A percentile compares a stretch with the other conserved stretches of the same genome.
phyloP scores from a whole-genome alignment of 441 rosid genomes.

The Populus hybrid region DNA sequence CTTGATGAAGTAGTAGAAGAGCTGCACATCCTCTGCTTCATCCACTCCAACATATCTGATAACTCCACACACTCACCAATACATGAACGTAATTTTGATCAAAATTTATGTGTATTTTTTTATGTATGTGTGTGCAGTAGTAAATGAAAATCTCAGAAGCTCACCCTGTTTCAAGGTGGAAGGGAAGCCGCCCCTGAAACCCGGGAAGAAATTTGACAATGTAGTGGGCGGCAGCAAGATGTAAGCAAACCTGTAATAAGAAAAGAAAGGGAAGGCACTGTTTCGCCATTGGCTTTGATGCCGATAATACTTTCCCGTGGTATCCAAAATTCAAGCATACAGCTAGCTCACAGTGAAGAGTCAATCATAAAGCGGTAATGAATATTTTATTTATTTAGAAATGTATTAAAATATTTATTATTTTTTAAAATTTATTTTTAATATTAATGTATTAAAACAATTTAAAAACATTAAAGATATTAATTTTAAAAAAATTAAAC shows the following conservation, averaged over 20 bases:
- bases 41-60: background rate
- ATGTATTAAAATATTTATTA: too few relatives aligned
- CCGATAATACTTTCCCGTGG: background rate
- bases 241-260: conserved; percentile 17
- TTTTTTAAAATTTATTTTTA: too few relatives aligned
- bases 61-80: background rate
- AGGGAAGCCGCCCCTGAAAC: conserved; percentile 66
- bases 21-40: conserved; percentile 12
- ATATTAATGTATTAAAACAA: too few relatives aligned
- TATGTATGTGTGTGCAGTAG: too few relatives aligned
- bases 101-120: background rate
- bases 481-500: too few relatives aligned
- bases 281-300: background rate
- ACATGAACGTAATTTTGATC: too few relatives aligned
- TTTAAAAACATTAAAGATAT: too few relatives aligned
- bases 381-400: too few relatives aligned
- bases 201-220: conserved; percentile 67
- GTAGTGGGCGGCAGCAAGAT: conserved; percentile 19
- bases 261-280: conserved; percentile 12
- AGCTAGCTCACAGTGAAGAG: too few relatives aligned
- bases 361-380: too few relatives aligned
- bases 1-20: conserved; percentile 19
- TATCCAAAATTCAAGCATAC: too few relatives aligned
- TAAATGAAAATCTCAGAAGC: background rate
- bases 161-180: conserved; percentile 72